Base-by-base conservation (phyloP, 2,329 filamentous ascomycete genomes). In the Fusarium armeniacum region DNA sequence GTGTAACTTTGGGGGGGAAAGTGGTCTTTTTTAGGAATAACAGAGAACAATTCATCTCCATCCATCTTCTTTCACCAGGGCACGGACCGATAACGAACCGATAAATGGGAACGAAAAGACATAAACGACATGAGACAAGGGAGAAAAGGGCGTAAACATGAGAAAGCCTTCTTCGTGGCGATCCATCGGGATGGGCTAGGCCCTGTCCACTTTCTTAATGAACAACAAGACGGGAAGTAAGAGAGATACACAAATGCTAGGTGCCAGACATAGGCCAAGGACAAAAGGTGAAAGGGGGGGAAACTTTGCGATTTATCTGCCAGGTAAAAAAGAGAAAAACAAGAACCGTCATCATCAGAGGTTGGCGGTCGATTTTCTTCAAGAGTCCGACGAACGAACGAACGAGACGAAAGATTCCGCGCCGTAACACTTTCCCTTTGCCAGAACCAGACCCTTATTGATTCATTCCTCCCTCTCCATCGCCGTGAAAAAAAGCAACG, bases 351-450 rank as follows among this genome's bases (percentile, higher is more conserved):
- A 74, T 61, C 65, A 62, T 40, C 13, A 38, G 58, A 67, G 55
- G 61, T 49, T 68, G 69, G 54, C 69, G 51, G 70, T 69, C 62
- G 57, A 58, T 65, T 64, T 54, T 47, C 47, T 72, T 52, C 67
- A 70, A 64, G 28, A 68, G 67, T 74, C 71, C 64, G 69, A 70
- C 65, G 62, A 71, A 74, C 67, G 62, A 71, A 74, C 67, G 67
- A 74, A 75, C 69, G 71, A 78, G 71, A 69, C 71, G 73, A 62
- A 76, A 73, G 71, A 72, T 67, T 75, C 77, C 76, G 77, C 78
- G 77, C 77, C 79, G 75, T 76, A 52, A 77, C 77, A 80, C 78
- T 78, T 79, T 75, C 71, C 79, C 78, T 70, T 58, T 73, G 58
- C 75, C 74, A 76, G 76, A 76, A 76, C 75, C 72, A 77, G 78